Evolutionary conservation across 768 basidiomycete genomes (phyloP).

Genomic region (Saitozyma podzolica): DNA sequence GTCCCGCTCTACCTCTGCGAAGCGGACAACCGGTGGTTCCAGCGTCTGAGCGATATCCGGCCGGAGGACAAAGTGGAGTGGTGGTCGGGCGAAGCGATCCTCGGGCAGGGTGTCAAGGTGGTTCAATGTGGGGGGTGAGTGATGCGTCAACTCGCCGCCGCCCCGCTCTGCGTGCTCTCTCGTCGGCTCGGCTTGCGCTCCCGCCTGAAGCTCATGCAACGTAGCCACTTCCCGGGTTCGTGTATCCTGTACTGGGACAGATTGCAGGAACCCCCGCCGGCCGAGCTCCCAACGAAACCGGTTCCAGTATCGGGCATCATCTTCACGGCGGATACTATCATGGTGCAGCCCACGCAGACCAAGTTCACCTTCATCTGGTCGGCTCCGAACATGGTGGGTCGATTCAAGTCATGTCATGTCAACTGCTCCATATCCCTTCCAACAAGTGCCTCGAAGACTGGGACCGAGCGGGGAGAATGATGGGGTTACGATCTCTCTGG

Average conservation of each 20-base stretch:
- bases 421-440: too few species aligned
- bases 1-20: conserved; percentile 44
- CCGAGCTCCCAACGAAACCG: conserved; percentile 27
- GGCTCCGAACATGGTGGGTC: conserved; percentile 48
- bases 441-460: too few species aligned
- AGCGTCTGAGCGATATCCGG: conserved; percentile 32
- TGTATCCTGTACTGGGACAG: conserved; percentile 48
- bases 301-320: conserved; percentile 44
- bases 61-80: conserved; percentile 31
- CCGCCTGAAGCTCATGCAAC: neutral
- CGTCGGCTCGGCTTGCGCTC: neutral
- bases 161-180: neutral
- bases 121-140: conserved; percentile 52
- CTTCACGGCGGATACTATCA: conserved; percentile 47
- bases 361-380: conserved; percentile 50
- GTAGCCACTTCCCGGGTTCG: conserved; percentile 50
- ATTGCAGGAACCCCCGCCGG: conserved; percentile 34
- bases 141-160: neutral
- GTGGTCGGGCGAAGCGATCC: conserved; percentile 29
- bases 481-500: too few species aligned
- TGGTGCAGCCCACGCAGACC: conserved; percentile 48
- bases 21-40: conserved; percentile 46
- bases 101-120: conserved; percentile 32
- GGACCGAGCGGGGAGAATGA: too few species aligned
- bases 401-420: neutral